These are phyloP conservation scores for Curvularia verruculosa DNA, from an alignment of 2,329 filamentous ascomycete genomes.

Conservation along the genomic window DNA sequence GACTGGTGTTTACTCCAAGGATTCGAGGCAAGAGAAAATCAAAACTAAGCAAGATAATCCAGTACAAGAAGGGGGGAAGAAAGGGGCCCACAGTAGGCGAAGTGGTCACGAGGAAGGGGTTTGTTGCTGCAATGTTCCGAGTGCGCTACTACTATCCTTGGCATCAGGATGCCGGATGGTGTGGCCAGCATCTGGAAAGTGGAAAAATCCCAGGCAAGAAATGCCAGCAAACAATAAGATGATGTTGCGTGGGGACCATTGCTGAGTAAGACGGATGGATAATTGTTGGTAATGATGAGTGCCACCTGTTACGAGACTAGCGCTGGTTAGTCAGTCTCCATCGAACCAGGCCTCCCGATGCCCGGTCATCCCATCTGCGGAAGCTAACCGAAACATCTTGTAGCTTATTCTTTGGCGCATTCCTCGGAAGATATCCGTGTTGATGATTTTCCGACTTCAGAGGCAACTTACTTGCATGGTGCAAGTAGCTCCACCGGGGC, in stretches of 20 bases:
- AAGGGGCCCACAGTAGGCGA: slow-evolving; percentile 14
- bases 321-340: slow-evolving; percentile 20
- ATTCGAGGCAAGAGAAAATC: not conserved
- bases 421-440: not conserved
- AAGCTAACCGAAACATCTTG: not conserved
- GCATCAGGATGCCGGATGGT: slow-evolving; percentile 2
- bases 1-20: slow-evolving; percentile 9
- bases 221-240: slow-evolving; percentile 10
- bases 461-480: not conserved
- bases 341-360: not conserved
- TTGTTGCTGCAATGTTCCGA: slow-evolving; percentile 5
- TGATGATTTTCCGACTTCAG: not conserved
- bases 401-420: not conserved
- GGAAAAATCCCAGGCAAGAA: slow-evolving; percentile 6
- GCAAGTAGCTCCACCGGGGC: not conserved
- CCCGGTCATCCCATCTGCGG: not conserved
- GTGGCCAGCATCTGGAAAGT: slow-evolving; percentile 2
- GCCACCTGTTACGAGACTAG: slow-evolving; percentile 14
- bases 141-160: slow-evolving; percentile 8
- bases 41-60: slow-evolving; percentile 1
- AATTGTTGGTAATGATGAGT: slow-evolving; percentile 23
- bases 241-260: slow-evolving; percentile 11
- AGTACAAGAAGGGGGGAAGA: not conserved
- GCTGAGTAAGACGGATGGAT: slow-evolving; percentile 32
- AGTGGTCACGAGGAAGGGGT: slow-evolving; percentile 19